Percentiles rank a stretch among this genome's conserved stretches.
phyloP scores from a whole-genome alignment of 2,329 filamentous ascomycete species.

The Rhynchosporium agropyri region DNA sequence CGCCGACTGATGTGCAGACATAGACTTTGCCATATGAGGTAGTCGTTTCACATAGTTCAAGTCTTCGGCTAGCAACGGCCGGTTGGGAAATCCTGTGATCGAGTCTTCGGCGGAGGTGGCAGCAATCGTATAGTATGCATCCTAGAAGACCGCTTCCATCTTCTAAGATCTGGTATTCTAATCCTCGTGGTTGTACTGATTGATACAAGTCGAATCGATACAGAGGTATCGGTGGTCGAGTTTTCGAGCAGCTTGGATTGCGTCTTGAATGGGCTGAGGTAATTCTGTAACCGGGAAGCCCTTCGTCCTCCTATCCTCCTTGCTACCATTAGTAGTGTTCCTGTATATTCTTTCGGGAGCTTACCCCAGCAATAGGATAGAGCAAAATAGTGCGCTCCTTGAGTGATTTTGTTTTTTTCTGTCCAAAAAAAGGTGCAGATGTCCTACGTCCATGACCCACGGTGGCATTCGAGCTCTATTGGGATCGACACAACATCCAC shows the following conservation, averaged over 20 bases:
- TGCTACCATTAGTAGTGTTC: no score
- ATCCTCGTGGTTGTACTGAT: neutral
- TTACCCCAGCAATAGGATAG: no score
- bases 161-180: neutral
- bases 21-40: neutral
- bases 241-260: neutral
- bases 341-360: no score
- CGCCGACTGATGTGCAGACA: neutral
- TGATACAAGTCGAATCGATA: neutral
- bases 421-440: neutral
- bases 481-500: constrained; percentile 2
- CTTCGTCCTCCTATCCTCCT: neutral
- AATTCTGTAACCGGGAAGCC: neutral
- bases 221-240: neutral
- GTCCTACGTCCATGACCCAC: neutral
- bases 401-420: no score
- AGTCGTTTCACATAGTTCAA: no score
- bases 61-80: neutral
- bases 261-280: neutral
- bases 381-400: neutral
- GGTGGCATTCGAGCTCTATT: neutral
- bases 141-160: neutral
- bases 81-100: neutral
- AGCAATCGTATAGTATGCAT: neutral
- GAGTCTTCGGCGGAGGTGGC: neutral